phyloP scores from a whole-genome alignment of 2,329 filamentous ascomycete genomes.

The Ascochyta lentis region DNA sequence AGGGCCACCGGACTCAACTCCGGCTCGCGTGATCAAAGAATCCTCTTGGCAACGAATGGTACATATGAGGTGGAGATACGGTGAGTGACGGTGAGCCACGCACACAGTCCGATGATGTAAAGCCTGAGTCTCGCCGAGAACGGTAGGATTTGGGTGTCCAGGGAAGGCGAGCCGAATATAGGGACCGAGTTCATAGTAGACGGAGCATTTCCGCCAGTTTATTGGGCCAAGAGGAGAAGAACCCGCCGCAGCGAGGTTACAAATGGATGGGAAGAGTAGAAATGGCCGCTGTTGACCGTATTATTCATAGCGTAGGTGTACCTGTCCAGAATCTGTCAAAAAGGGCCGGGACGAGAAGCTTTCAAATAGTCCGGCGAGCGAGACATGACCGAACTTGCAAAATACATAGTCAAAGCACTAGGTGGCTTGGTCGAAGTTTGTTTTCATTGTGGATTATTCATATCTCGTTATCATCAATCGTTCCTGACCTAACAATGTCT shows the following conservation, averaged over 20 bases:
- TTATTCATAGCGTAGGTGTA: neutral
- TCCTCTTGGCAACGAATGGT: neutral
- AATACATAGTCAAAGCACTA: neutral
- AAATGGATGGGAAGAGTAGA: neutral
- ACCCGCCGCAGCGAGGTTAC: neutral
- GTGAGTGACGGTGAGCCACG: neutral
- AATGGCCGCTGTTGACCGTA: neutral
- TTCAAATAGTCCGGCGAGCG: neutral
- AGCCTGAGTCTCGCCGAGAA: neutral
- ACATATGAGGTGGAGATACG: no score
- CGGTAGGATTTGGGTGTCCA: neutral
- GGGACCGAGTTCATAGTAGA: neutral
- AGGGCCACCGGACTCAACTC: slow-evolving; percentile 5
- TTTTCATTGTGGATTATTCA: neutral
- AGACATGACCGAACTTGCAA: neutral
- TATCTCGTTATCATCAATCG: neutral
- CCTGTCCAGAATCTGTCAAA: neutral
- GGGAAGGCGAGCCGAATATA: slow-evolving; percentile 7
- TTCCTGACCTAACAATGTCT: neutral
- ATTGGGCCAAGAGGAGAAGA: neutral
- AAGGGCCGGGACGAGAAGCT: neutral
- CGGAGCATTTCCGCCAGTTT: neutral
- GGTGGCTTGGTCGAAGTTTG: neutral
- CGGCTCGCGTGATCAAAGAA: slow-evolving; percentile 3
- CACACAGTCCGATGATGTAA: slow-evolving; percentile 3